A percentile compares a stretch with the other conserved stretches of the same genome.
These are phyloP conservation scores for Exophiala sideris DNA, from an alignment of 2,329 filamentous ascomycete genomes.

Conservation along the genomic window DNA sequence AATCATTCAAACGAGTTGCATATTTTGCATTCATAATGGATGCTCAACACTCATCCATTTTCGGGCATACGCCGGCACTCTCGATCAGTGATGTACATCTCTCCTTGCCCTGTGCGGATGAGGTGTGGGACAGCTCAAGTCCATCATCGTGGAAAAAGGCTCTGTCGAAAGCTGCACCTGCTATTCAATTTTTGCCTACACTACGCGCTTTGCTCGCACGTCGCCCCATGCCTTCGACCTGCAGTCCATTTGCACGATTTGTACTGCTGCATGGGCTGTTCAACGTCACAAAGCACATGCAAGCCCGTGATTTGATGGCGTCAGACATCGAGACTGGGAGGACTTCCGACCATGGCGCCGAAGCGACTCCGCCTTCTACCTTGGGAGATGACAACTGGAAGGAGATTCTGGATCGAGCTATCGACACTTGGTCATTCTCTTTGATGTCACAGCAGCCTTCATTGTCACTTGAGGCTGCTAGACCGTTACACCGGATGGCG, in stretches of 20 bases:
- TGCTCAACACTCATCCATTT: conserved; percentile 32
- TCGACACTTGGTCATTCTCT: conserved; percentile 32
- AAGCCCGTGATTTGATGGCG: conserved; percentile 27
- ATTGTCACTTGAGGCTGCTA: conserved; percentile 27
- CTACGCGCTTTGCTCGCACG: conserved; percentile 27
- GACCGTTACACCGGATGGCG: conserved; percentile 30
- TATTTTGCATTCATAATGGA: conserved; percentile 34
- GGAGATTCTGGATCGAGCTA: conserved; percentile 29
- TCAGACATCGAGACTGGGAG: conserved; percentile 25
- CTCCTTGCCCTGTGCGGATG: conserved; percentile 30
- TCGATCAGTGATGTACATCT: conserved; percentile 31
- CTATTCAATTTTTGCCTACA: conserved; percentile 28
- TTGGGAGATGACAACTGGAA: conserved; percentile 28
- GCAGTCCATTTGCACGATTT: conserved; percentile 29
- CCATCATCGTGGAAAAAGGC: conserved; percentile 27
- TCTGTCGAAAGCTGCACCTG: conserved; percentile 23
- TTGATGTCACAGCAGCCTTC: conserved; percentile 29
- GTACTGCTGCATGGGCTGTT: conserved; percentile 31
- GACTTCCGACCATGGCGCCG: conserved; percentile 7
- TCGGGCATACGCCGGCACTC: conserved; percentile 31
- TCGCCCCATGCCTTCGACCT: conserved; percentile 27
- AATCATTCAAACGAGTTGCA: conserved; percentile 30
- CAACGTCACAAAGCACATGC: conserved; percentile 30
- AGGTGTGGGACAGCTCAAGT: conserved; percentile 28
- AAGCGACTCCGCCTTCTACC: conserved; percentile 4